These are phyloP conservation scores for Anacardium occidentale DNA, from an alignment of 345 rosid genomes.

Conservation along the genomic window DNA sequence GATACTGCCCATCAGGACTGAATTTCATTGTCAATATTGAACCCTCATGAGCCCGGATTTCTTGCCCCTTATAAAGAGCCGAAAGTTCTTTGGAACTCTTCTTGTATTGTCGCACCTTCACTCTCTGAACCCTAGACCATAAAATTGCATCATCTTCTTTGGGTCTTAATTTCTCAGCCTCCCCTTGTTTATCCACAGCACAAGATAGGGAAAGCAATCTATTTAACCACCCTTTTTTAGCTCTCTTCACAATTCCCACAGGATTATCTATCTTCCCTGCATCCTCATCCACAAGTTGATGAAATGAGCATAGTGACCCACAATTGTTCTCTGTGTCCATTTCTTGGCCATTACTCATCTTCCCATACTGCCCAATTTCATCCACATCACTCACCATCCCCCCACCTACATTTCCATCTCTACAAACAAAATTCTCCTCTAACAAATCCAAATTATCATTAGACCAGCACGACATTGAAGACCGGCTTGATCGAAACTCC, in stretches of 20 bases:
- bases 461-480: constrained; percentile 41
- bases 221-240: constrained; percentile 59
- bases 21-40: constrained; percentile 70
- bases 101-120: constrained; percentile 60
- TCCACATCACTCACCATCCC: constrained; percentile 27
- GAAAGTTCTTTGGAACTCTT: constrained; percentile 71
- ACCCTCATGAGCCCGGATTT: constrained; percentile 74
- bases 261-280: constrained; percentile 30
- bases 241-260: constrained; percentile 33
- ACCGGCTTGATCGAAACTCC: constrained; percentile 48
- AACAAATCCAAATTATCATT: constrained; percentile 35
- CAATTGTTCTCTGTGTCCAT: constrained; percentile 22
- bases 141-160: constrained; percentile 26
- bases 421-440: constrained; percentile 29
- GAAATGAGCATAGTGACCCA: constrained; percentile 25
- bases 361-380: constrained; percentile 24
- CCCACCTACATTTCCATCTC: constrained; percentile 36
- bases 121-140: constrained; percentile 49
- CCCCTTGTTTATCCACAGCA: constrained; percentile 38
- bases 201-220: constrained; percentile 61
- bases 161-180: constrained; percentile 35
- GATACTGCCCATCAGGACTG: constrained; percentile 78
- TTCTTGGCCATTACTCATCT: constrained; percentile 21
- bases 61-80: constrained; percentile 68
- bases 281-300: constrained; percentile 23